These are phyloP conservation scores for Tirmania nivea DNA, from an alignment of 495 filamentous ascomycete species.

Conservation along the genomic window DNA sequence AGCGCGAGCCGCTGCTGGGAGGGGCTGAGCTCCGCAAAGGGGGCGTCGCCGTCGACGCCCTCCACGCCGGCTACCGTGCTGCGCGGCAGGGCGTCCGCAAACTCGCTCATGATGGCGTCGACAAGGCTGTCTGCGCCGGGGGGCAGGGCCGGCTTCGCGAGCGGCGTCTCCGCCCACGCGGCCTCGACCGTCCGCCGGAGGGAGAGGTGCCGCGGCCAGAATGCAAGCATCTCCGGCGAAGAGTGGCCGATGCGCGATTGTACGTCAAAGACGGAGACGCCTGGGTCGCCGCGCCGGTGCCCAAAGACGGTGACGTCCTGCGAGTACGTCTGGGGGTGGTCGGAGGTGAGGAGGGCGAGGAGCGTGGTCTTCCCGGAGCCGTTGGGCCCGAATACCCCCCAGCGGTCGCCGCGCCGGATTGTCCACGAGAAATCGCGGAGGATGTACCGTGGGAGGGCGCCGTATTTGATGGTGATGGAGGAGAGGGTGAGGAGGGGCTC, in stretches of 20 bases:
- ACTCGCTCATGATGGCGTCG: too few species aligned
- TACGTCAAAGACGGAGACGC: slow-evolving; percentile 77
- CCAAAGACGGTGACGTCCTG: slow-evolving; percentile 71
- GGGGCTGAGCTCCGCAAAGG: not conserved
- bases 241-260: slow-evolving; percentile 79
- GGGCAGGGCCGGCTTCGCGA: slow-evolving; percentile 40
- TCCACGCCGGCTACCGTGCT: too few species aligned
- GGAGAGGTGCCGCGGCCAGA: slow-evolving; percentile 64
- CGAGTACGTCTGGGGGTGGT: slow-evolving; percentile 86
- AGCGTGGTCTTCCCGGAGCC: slow-evolving; percentile 84
- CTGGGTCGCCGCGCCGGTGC: slow-evolving; percentile 53
- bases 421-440: slow-evolving; percentile 77
- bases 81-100: too few species aligned
- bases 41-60: not conserved
- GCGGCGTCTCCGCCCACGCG: slow-evolving; percentile 77
- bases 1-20: slow-evolving; percentile 51
- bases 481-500: slow-evolving; percentile 70
- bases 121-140: slow-evolving; percentile 19
- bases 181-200: slow-evolving; percentile 55
- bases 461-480: slow-evolving; percentile 59
- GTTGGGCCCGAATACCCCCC: slow-evolving; percentile 82
- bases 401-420: slow-evolving; percentile 60
- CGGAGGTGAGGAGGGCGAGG: slow-evolving; percentile 75
- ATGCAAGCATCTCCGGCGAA: slow-evolving; percentile 77
- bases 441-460: slow-evolving; percentile 35